phyloP scores from a whole-genome alignment of 306 rosid species.

The Lathyrus tuberosus region DNA sequence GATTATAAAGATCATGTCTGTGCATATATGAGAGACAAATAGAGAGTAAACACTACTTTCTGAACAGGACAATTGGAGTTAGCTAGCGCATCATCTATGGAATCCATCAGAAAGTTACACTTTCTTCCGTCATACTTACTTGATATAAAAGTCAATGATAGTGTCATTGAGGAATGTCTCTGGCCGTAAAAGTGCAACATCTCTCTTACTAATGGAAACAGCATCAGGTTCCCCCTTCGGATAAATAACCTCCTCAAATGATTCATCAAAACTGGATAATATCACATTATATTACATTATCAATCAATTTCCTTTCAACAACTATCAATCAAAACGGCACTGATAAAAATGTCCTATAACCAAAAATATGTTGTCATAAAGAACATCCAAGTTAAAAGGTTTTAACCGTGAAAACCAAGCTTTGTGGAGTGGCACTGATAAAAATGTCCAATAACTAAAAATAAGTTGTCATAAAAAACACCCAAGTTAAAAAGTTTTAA shows the following conservation, averaged over 20 bases:
- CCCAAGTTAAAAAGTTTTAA: slow-evolving; percentile 6
- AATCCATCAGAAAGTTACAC: slow-evolving; percentile 15
- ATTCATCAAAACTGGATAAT: slow-evolving; percentile 54
- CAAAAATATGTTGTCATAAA: slow-evolving; percentile 13
- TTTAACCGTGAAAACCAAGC: slow-evolving; percentile 30
- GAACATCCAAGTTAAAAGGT: slow-evolving; percentile 10
- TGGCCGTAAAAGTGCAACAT: slow-evolving; percentile 68
- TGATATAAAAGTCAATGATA: slow-evolving; percentile 74
- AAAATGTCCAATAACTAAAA: slow-evolving; percentile 12
- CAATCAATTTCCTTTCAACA: slow-evolving; percentile 28
- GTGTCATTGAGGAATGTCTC: slow-evolving; percentile 73
- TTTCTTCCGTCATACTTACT: slow-evolving; percentile 50
- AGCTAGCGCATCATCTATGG: slow-evolving; percentile 16
- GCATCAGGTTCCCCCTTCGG: slow-evolving; percentile 84
- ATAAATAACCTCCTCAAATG: slow-evolving; percentile 67
- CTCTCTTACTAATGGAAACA: slow-evolving; percentile 68
- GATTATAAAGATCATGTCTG: background rate
- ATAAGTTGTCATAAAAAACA: slow-evolving; percentile 4
- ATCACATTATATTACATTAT: slow-evolving; percentile 34
- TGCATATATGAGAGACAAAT: slow-evolving; percentile 15
- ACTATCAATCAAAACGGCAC: background rate
- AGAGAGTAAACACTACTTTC: slow-evolving; percentile 20
- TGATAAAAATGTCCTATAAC: background rate
- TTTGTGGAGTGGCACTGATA: background rate
- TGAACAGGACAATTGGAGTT: background rate